These are phyloP conservation scores for Pistacia vera DNA, from an alignment of 345 rosid species.

Conservation along the genomic window DNA sequence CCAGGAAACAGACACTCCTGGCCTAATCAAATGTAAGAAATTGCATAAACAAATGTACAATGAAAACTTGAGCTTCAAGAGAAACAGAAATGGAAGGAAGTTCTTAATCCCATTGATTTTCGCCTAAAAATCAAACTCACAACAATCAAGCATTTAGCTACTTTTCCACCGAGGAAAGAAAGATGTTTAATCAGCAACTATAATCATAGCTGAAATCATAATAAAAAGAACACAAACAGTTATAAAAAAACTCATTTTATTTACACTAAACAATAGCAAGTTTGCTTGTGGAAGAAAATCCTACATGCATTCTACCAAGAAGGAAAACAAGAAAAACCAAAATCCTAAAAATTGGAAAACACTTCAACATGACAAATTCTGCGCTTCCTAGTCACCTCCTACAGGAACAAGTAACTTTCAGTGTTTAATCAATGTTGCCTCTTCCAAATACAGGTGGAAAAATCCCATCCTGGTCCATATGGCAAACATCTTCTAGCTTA, in stretches of 20 bases:
- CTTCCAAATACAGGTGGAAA: not conserved
- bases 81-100: not conserved
- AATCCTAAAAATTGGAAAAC: not conserved
- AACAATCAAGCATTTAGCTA: not conserved
- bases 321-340: not conserved
- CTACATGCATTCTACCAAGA: not conserved
- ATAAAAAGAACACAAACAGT: not conserved
- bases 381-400: not conserved
- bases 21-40: not conserved
- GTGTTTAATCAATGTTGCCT: not conserved
- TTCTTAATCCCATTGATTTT: not conserved
- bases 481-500: conserved; percentile 1
- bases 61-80: not conserved
- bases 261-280: not conserved
- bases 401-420: conserved; percentile 1
- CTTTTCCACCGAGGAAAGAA: not conserved
- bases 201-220: not conserved
- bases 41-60: not conserved
- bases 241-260: not conserved
- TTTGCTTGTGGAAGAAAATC: not conserved
- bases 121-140: not conserved
- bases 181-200: conserved; percentile 8
- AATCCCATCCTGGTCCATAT: not conserved
- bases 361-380: not conserved
- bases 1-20: not conserved